Conservation (phyloP, 2,329 filamentous ascomycete genomes). For the Paracamarosporium sp. region DNA sequence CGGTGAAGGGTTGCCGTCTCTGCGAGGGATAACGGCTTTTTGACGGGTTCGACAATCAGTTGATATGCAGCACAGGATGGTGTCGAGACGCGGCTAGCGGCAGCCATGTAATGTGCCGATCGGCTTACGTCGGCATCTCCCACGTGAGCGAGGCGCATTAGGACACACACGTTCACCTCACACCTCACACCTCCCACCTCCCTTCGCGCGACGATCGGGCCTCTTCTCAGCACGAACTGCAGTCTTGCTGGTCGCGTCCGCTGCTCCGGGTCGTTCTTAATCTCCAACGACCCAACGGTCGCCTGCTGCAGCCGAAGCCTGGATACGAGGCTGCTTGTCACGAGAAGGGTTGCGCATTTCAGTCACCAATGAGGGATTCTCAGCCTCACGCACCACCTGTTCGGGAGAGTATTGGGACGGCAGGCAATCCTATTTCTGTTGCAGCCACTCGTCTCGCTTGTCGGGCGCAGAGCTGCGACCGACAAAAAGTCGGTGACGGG, state of each 20-base stretch:
- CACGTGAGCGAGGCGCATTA: no score
- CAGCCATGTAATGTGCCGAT: not conserved
- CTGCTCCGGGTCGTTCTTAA: not conserved
- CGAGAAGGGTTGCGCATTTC: not conserved
- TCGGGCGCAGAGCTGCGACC: slow-evolving; percentile 9
- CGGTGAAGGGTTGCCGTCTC: not conserved
- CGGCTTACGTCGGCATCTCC: slow-evolving; percentile 4
- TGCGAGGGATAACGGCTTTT: no score
- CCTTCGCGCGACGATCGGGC: not conserved
- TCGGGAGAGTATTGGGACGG: not conserved
- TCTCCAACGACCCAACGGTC: not conserved
- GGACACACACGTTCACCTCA: not conserved
- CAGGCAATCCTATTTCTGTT: slow-evolving; percentile 15
- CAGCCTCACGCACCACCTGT: not conserved
- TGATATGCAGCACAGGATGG: not conserved
- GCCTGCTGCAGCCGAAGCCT: not conserved
- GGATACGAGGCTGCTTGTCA: slow-evolving; percentile 9
- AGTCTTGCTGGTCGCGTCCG: not conserved
- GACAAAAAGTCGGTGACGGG: slow-evolving; percentile 35
- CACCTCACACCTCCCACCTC: not conserved
- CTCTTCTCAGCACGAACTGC: not conserved
- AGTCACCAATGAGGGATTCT: not conserved
- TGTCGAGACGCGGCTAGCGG: not conserved
- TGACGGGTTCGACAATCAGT: no score
- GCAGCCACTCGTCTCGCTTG: slow-evolving; percentile 6